A percentile compares a stretch with the other conserved stretches of the same genome.
Evolutionary conservation across 2,329 filamentous ascomycete species (phyloP).

Genomic region (Sclerotinia trifoliorum): DNA sequence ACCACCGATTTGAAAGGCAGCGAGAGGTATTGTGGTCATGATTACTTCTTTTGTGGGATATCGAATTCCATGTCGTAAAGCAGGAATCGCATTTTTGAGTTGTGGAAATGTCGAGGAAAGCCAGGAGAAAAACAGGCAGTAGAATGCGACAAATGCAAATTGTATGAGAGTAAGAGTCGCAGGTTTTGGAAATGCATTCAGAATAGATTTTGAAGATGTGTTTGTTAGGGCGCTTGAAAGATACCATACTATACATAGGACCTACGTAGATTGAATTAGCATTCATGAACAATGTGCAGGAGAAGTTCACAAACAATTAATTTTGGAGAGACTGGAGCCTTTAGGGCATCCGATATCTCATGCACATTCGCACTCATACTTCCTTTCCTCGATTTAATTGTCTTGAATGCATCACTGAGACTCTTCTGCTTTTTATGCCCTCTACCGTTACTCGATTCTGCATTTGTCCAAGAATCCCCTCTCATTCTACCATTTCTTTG

Average conservation of each 20-base stretch:
- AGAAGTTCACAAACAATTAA: conserved; percentile 65
- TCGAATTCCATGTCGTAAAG: conserved; percentile 80
- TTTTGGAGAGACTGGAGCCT: conserved; percentile 82
- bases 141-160: conserved; percentile 87
- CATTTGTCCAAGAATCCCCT: conserved; percentile 32
- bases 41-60: conserved; percentile 79
- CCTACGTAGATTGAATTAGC: conserved; percentile 49
- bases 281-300: conserved; percentile 26
- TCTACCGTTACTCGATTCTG: conserved; percentile 31
- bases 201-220: conserved; percentile 94
- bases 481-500: conserved; percentile 49
- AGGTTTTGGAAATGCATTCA: conserved; percentile 86
- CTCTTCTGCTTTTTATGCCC: conserved; percentile 76
- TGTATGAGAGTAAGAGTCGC: conserved; percentile 90
- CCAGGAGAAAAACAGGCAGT: conserved; percentile 78
- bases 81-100: conserved; percentile 70
- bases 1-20: conserved; percentile 87
- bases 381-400: conserved; percentile 74
- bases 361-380: conserved; percentile 92
- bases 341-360: conserved; percentile 86
- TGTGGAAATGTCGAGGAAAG: conserved; percentile 70
- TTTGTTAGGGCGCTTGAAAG: conserved; percentile 93
- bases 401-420: conserved; percentile 81
- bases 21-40: conserved; percentile 82
- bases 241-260: conserved; percentile 89